These are phyloP conservation scores for Phoma sp. DNA, from an alignment of 2,329 filamentous ascomycete genomes.

Conservation along the genomic window DNA sequence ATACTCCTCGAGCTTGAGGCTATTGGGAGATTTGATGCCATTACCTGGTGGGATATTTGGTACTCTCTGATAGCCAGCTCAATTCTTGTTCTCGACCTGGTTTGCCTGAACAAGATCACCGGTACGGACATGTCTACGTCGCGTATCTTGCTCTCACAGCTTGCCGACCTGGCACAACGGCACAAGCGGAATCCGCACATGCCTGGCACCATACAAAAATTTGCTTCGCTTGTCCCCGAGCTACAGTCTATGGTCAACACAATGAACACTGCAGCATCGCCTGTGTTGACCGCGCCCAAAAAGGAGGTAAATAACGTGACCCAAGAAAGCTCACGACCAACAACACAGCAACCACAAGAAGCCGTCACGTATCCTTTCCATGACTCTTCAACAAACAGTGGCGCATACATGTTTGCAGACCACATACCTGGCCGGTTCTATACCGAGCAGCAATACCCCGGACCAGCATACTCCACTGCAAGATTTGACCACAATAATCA, in stretches of 20 bases:
- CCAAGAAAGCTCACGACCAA: conserved; percentile 15
- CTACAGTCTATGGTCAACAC: conserved; percentile 45
- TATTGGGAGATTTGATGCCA: conserved; percentile 50
- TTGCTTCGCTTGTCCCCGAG: conserved; percentile 47
- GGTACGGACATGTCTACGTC: conserved; percentile 36
- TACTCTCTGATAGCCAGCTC: conserved; percentile 50
- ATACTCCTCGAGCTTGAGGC: conserved; percentile 49
- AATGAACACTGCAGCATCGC: conserved; percentile 23
- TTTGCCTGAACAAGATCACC: conserved; percentile 34
- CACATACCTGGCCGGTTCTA: conserved; percentile 32
- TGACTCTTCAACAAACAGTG: conserved; percentile 34
- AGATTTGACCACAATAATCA: conserved; percentile 40
- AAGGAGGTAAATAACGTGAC: conserved; percentile 10
- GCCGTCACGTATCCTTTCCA: conserved; percentile 28
- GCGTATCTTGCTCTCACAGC: conserved; percentile 42
- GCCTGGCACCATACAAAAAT: conserved; percentile 50
- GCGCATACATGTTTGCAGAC: conserved; percentile 42
- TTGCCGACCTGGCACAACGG: conserved; percentile 44
- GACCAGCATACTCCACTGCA: conserved; percentile 23
- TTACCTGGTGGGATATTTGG: conserved; percentile 54
- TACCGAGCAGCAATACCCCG: conserved; percentile 28
- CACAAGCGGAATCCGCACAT: conserved; percentile 45
- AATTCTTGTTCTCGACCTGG: conserved; percentile 50
- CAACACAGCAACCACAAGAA: conserved; percentile 20
- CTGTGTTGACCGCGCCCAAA: conserved; percentile 4